Evolutionary conservation across 345 rosid genomes (phyloP).

Genomic region (Combretum micranthum): DNA sequence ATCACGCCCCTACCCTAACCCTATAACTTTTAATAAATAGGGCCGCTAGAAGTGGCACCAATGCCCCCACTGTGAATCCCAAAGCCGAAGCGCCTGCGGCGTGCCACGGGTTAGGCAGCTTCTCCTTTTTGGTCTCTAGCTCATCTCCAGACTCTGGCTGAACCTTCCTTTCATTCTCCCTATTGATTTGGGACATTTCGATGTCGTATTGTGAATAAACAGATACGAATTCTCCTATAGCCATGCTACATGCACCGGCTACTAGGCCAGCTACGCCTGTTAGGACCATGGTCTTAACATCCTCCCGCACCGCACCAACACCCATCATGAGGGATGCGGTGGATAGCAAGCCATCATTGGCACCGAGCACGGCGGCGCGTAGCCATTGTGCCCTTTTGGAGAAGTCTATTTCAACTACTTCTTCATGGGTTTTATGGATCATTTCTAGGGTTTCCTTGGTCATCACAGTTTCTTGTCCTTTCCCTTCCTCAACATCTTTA

Average conservation of each 20-base stretch:
- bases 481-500: no score
- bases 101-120: constrained; percentile 32
- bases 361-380: constrained; percentile 73
- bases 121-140: constrained; percentile 10
- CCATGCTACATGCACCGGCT: constrained; percentile 83
- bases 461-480: no score
- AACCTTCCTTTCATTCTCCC: constrained; percentile 16
- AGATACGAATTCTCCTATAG: constrained; percentile 82
- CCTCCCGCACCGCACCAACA: constrained; percentile 56
- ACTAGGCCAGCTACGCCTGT: constrained; percentile 69
- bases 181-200: constrained; percentile 48
- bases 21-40: constrained; percentile 19
- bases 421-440: neutral
- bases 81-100: constrained; percentile 35
- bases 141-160: neutral
- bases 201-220: constrained; percentile 67
- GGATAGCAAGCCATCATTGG: constrained; percentile 73
- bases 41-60: constrained; percentile 31
- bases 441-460: neutral
- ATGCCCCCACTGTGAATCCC: constrained; percentile 26
- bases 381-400: constrained; percentile 74
- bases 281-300: constrained; percentile 54
- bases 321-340: constrained; percentile 83
- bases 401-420: constrained; percentile 27
- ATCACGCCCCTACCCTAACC: constrained; percentile 25